Base-by-base conservation (phyloP, 225 moss, liverwort and hornwort species). In the Ulota crispa region DNA sequence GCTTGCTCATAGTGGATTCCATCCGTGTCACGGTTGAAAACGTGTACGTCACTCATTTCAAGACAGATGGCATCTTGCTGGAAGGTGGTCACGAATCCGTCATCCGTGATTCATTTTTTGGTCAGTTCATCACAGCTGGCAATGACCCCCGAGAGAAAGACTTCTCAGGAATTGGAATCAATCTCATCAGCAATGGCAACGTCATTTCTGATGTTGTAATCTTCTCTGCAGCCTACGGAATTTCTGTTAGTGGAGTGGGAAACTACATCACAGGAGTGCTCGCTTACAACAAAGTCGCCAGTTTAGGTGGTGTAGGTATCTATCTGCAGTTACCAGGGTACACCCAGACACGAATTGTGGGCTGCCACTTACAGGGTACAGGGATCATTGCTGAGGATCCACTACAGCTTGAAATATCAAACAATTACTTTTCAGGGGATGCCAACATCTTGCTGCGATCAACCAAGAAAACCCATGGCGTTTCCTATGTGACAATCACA, bases 351-450 rank as follows among this genome's bases (percentile, higher is more conserved):
- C 88, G 95, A 39, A 93, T 95, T 37, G 15, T 89, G n/a, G 89
- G 92, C 45, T 91, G 88, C 81, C 91, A 95, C 82, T 86, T 95
- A 64, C 89, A 93, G 61, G 79, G 74, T 3, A 87, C 92, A 16
- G 93, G 95, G 16, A 93, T 95, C 61, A 91, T 95, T 34, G 92
- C 93, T 23, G 95, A 93, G 81, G 92, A 93, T 68, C 95, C 95
- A 18, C 77, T 93, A 2, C 93, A 92, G 82, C 83, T 95, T 24
- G 87, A 86, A 14, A 91, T 95, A 4, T 89, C 88, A 4, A 69
- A 85, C 82, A 95, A 89, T 59, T 89, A 82, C 67, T 95, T 95
- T 39, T 84, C 83, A 26, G 91, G 85, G 8, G 92, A 95, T 80
- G 95, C 92, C 37, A 93, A 93, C 47, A 81, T 95, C 77, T 72